phyloP scores from a whole-genome alignment of 2,329 filamentous ascomycete species.

The Fonsecaea erecta region DNA sequence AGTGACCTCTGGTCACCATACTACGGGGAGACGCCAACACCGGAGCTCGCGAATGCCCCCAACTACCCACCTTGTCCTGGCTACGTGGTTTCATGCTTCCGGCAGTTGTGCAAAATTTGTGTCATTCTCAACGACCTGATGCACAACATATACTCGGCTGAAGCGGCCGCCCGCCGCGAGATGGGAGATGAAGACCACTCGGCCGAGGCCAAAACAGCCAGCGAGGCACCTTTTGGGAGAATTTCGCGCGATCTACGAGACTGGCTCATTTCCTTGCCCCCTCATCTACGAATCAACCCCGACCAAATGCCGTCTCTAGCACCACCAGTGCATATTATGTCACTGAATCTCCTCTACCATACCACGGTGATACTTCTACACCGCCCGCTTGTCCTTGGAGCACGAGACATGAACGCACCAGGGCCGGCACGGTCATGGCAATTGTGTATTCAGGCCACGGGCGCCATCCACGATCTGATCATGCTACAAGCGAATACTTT shows the following conservation, averaged over 20 bases:
- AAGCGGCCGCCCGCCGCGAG: conserved; percentile 47
- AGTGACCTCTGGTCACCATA: conserved; percentile 40
- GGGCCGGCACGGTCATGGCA: conserved; percentile 32
- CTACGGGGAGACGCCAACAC: conserved; percentile 36
- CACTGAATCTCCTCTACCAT: conserved; percentile 56
- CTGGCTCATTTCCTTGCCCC: conserved; percentile 51
- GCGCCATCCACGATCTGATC: conserved; percentile 38
- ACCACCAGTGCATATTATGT: conserved; percentile 54
- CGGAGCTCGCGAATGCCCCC: conserved; percentile 27
- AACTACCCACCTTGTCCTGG: conserved; percentile 38
- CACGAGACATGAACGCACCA: conserved; percentile 27
- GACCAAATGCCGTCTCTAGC: conserved; percentile 39
- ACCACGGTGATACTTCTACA: conserved; percentile 60
- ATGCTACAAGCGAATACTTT: conserved; percentile 39
- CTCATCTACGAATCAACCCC: conserved; percentile 49
- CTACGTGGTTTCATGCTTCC: conserved; percentile 41
- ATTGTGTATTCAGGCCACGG: conserved; percentile 36
- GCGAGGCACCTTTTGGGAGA: conserved; percentile 38
- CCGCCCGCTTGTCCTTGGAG: conserved; percentile 54
- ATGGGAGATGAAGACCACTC: conserved; percentile 30
- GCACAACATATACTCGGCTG: conserved; percentile 52
- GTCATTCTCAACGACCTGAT: conserved; percentile 55
- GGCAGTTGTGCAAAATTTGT: conserved; percentile 47
- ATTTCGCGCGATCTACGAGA: conserved; percentile 50
- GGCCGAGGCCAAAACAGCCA: conserved; percentile 25